These are phyloP conservation scores for Mycena metata DNA, from an alignment of 768 basidiomycete genomes.

Conservation along the genomic window DNA sequence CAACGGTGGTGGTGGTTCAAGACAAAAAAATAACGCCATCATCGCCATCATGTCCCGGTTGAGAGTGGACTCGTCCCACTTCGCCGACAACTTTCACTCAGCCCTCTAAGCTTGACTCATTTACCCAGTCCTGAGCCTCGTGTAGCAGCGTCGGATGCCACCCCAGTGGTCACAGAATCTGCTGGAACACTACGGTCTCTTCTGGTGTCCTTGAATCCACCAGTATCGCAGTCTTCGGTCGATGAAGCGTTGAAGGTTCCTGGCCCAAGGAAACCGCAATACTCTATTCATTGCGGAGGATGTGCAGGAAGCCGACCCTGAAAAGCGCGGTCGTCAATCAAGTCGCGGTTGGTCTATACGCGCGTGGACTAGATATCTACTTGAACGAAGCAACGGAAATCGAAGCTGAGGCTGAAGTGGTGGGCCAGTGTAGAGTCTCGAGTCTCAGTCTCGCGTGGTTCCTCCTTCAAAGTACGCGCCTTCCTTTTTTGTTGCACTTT, in stretches of 20 bases:
- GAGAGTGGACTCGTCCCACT: conserved; percentile 49
- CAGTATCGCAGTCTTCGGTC: conserved; percentile 43
- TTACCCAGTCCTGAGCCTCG: conserved; percentile 43
- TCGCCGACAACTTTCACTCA: conserved; percentile 56
- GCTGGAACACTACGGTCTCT: conserved; percentile 55
- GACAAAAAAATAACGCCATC: background rate
- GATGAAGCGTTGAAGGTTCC: conserved; percentile 45
- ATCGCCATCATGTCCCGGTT: conserved; percentile 26
- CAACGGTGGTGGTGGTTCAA: background rate
- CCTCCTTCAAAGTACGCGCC: conserved; percentile 81
- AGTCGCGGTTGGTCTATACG: conserved; percentile 71
- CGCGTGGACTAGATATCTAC: conserved; percentile 73
- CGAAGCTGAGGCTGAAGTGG: conserved; percentile 86
- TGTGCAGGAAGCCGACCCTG: conserved; percentile 54
- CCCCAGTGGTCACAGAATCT: conserved; percentile 29
- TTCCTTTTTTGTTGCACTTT: background rate
- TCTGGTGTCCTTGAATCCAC: conserved; percentile 54
- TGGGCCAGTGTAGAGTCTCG: conserved; percentile 82
- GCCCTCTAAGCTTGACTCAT: conserved; percentile 44
- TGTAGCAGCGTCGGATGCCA: conserved; percentile 34
- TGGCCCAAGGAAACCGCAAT: conserved; percentile 42
- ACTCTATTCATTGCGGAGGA: conserved; percentile 36
- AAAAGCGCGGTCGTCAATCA: conserved; percentile 61
- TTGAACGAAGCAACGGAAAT: conserved; percentile 76
- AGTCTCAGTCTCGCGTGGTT: conserved; percentile 68